Conservation (phyloP, 2,329 filamentous ascomycete species). For the Knufia petricola region DNA sequence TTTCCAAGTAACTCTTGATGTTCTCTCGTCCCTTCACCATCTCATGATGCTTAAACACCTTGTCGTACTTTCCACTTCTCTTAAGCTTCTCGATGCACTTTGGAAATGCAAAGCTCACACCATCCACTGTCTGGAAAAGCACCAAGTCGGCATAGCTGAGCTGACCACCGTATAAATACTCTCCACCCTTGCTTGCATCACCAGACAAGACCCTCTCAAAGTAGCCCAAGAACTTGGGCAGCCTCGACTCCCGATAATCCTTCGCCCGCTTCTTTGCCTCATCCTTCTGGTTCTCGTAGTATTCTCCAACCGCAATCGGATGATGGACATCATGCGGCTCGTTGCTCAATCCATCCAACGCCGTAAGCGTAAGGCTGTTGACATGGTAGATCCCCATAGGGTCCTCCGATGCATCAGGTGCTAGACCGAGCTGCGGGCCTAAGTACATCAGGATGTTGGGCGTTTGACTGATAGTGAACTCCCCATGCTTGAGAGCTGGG, state of each 20-base stretch:
- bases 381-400: constrained; percentile 46
- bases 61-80: constrained; percentile 47
- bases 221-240: constrained; percentile 65
- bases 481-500: constrained; percentile 49
- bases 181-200: constrained; percentile 48
- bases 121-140: constrained; percentile 60
- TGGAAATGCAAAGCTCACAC: constrained; percentile 54
- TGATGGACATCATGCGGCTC: constrained; percentile 71
- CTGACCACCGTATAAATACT: constrained; percentile 56
- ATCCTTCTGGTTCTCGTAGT: constrained; percentile 67
- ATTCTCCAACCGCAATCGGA: constrained; percentile 49
- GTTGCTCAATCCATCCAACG: constrained; percentile 59
- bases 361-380: constrained; percentile 57
- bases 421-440: constrained; percentile 49
- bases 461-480: constrained; percentile 57
- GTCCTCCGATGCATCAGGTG: constrained; percentile 33
- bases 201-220: constrained; percentile 57
- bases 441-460: constrained; percentile 66
- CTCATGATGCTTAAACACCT: constrained; percentile 55
- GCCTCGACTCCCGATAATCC: constrained; percentile 50
- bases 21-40: constrained; percentile 53
- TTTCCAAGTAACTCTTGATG: constrained; percentile 60
- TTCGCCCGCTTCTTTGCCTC: constrained; percentile 51
- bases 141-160: constrained; percentile 66
- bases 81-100: constrained; percentile 51